Conservation (phyloP, 495 filamentous ascomycete species). For the Stereocaulon alpinum region DNA sequence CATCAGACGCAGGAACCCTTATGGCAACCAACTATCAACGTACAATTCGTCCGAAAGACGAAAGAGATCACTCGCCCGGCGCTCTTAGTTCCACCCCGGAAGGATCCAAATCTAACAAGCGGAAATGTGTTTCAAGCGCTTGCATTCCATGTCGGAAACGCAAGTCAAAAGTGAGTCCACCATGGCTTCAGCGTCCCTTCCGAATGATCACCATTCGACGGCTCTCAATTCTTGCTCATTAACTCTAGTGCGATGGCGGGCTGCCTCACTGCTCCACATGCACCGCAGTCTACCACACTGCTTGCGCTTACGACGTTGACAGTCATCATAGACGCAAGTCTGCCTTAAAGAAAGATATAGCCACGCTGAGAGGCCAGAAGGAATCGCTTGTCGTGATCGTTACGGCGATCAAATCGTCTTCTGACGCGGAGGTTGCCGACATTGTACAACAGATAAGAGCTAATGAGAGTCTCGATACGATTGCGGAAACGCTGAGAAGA, state of each 20-base stretch:
- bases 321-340: constrained; percentile 38
- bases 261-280: constrained; percentile 41
- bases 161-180: constrained; percentile 40
- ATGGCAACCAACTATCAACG: constrained; percentile 7
- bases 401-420: constrained; percentile 30
- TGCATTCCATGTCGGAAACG: constrained; percentile 45
- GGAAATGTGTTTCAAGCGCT: constrained; percentile 41
- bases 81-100: neutral
- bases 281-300: constrained; percentile 37
- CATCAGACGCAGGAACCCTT: too few relatives aligned
- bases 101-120: constrained; percentile 22
- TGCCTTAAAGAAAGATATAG: constrained; percentile 30
- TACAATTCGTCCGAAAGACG: constrained; percentile 16
- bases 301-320: constrained; percentile 38
- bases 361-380: constrained; percentile 27
- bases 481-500: constrained; percentile 31
- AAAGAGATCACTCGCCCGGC: constrained; percentile 2
- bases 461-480: constrained; percentile 27
- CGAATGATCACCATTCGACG: too few relatives aligned
- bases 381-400: constrained; percentile 34
- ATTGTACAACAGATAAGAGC: constrained; percentile 35
- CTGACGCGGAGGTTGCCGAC: constrained; percentile 34
- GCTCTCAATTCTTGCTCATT: neutral
- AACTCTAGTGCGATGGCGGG: constrained; percentile 37
- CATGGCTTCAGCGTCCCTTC: too few relatives aligned